Evolutionary conservation across 495 filamentous ascomycete genomes (phyloP).

Genomic region (Daldinia concentrica): DNA sequence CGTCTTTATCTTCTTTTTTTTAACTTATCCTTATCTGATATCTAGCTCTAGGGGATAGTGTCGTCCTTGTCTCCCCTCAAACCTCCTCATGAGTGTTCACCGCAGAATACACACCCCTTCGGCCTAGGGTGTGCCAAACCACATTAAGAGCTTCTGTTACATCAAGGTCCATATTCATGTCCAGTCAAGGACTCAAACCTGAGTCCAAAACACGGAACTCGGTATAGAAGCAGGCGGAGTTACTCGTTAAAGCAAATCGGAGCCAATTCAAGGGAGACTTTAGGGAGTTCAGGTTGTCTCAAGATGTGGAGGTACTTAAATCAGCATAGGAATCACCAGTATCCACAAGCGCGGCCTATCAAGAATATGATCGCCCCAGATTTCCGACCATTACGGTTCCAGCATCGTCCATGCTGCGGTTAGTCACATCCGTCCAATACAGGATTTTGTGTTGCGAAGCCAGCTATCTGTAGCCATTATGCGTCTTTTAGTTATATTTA

Average conservation of each 20-base stretch:
- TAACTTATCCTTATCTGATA: conserved; percentile 45
- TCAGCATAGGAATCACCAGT: conserved; percentile 12
- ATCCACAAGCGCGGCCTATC: neutral
- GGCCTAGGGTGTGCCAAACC: neutral
- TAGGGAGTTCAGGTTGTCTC: conserved; percentile 4
- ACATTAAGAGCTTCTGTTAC: neutral
- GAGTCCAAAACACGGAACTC: neutral
- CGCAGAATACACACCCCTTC: neutral
- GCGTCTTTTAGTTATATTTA: neutral
- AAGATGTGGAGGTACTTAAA: conserved; percentile 1
- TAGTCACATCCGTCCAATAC: conserved; percentile 17
- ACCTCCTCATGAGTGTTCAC: conserved; percentile 45
- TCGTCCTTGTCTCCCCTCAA: conserved; percentile 92
- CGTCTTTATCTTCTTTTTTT: neutral
- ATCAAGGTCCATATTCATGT: neutral
- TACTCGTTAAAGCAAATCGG: neutral
- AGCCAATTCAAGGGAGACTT: neutral
- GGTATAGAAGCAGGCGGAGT: conserved; percentile 8
- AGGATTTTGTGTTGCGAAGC: conserved; percentile 14
- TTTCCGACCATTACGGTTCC: conserved; percentile 13
- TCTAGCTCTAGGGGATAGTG: conserved; percentile 78
- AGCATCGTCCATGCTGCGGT: neutral
- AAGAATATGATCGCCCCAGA: conserved; percentile 10
- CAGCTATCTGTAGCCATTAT: neutral
- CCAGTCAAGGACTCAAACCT: neutral